These are phyloP conservation scores for Trichoderma atrobrunneum DNA, from an alignment of 2,329 filamentous ascomycete species.

Conservation along the genomic window DNA sequence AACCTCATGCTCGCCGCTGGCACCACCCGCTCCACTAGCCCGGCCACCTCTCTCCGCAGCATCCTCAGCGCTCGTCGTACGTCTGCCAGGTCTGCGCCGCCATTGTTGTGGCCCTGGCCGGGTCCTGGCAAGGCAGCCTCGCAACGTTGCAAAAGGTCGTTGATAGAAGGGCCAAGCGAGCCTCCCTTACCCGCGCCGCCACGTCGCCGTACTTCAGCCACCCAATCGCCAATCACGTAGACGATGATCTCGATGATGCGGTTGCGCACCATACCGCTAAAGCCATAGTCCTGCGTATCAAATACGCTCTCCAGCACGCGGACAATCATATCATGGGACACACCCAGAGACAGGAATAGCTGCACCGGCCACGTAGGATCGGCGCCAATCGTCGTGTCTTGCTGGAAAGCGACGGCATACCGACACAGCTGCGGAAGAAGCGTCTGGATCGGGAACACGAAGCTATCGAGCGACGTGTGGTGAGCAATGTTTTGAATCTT, in stretches of 20 bases:
- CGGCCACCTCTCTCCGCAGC: slow-evolving; percentile 44
- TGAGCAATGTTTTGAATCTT: slow-evolving; percentile 64
- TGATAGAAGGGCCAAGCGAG: slow-evolving; percentile 43
- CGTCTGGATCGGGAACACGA: slow-evolving; percentile 61
- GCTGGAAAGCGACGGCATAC: slow-evolving; percentile 58
- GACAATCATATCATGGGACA: slow-evolving; percentile 55
- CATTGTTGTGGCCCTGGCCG: slow-evolving; percentile 42
- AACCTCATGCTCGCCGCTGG: slow-evolving; percentile 45
- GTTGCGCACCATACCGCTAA: slow-evolving; percentile 49
- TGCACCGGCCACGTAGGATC: slow-evolving; percentile 57
- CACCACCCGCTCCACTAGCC: slow-evolving; percentile 43
- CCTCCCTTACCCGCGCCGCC: slow-evolving; percentile 42
- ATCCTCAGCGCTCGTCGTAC: slow-evolving; percentile 43
- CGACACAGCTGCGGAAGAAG: slow-evolving; percentile 62
- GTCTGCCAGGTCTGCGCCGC: slow-evolving; percentile 45
- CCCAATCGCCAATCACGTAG: slow-evolving; percentile 49
- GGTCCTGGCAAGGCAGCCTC: slow-evolving; percentile 44
- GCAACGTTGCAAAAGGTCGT: slow-evolving; percentile 50
- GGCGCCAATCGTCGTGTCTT: slow-evolving; percentile 57
- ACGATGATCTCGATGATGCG: slow-evolving; percentile 55
- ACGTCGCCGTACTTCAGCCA: slow-evolving; percentile 47
- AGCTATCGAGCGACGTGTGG: slow-evolving; percentile 62
- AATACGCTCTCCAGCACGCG: slow-evolving; percentile 56
- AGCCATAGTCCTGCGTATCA: slow-evolving; percentile 58
- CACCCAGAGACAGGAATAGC: slow-evolving; percentile 54